phyloP scores from a whole-genome alignment of 352 stramenopile genomes.

The Hyaloperonospora arabidopsidis region DNA sequence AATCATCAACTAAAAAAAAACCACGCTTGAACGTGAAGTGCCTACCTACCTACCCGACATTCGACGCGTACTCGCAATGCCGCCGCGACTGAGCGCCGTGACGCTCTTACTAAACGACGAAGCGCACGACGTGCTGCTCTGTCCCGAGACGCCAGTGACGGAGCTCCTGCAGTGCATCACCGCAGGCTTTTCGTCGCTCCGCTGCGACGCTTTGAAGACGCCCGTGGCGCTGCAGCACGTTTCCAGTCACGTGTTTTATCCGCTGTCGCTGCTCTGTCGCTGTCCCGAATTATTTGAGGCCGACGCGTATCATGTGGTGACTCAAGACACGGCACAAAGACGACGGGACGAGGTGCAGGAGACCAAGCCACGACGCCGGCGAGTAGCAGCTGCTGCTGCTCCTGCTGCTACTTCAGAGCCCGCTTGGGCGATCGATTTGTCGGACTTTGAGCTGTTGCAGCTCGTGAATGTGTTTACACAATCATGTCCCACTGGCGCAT shows the following conservation, averaged over 20 bases:
- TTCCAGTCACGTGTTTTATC: conserved; percentile 45
- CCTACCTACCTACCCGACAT: no score
- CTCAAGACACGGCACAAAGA: conserved; percentile 10
- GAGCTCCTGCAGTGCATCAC: conserved; percentile 48
- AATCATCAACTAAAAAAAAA: no score
- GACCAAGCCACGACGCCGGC: conserved; percentile 15
- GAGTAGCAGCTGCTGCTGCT: conserved; percentile 15
- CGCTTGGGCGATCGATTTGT: conserved; percentile 56
- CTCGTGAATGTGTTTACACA: conserved; percentile 80
- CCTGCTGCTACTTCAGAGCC: conserved; percentile 20
- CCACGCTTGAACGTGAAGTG: no score
- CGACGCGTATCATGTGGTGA: conserved; percentile 41
- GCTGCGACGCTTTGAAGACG: neutral
- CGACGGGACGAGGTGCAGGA: conserved; percentile 24
- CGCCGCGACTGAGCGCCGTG: conserved; percentile 33
- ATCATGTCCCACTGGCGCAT: conserved; percentile 57
- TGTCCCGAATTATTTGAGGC: conserved; percentile 46
- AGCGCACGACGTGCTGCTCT: conserved; percentile 36
- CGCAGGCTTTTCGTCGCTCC: conserved; percentile 33
- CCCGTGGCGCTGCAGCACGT: conserved; percentile 21
- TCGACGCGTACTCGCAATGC: conserved; percentile 10
- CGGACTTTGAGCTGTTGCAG: conserved; percentile 77
- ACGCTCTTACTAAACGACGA: conserved; percentile 30
- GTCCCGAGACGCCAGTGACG: conserved; percentile 25
- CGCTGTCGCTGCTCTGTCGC: conserved; percentile 55